Conservation (phyloP, 345 rosid species). For the Theobroma cacao region DNA sequence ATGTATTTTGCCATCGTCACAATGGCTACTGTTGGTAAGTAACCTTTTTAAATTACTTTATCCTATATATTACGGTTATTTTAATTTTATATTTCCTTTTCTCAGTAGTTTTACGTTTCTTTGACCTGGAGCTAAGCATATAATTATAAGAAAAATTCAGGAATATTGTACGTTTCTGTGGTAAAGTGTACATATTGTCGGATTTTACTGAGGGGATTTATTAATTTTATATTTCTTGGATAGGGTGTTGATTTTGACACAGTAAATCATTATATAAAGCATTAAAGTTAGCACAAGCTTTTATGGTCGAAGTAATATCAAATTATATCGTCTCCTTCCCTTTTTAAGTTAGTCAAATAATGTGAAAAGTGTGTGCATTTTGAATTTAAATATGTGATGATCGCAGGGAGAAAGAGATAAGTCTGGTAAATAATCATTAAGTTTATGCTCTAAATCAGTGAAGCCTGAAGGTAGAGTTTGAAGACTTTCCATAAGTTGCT, state of each 20-base stretch:
- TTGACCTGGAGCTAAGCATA: neutral
- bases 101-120: neutral
- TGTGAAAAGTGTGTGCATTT: neutral
- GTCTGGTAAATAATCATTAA: neutral
- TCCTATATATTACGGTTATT: neutral
- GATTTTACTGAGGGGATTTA: neutral
- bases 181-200: neutral
- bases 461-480: neutral
- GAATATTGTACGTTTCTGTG: no score
- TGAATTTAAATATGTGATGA: neutral
- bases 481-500: neutral
- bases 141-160: neutral
- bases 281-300: neutral
- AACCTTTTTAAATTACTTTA: slow-evolving; percentile 2
- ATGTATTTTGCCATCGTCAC: slow-evolving; percentile 83
- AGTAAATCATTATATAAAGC: neutral
- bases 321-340: neutral
- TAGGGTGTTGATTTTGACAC: neutral
- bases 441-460: neutral
- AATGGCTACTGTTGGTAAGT: slow-evolving; percentile 89
- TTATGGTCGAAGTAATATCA: neutral
- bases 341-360: neutral
- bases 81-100: neutral
- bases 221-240: neutral
- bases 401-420: neutral